Conservation (phyloP, 495 filamentous ascomycete species). For the Hypoxylon fuscum region DNA sequence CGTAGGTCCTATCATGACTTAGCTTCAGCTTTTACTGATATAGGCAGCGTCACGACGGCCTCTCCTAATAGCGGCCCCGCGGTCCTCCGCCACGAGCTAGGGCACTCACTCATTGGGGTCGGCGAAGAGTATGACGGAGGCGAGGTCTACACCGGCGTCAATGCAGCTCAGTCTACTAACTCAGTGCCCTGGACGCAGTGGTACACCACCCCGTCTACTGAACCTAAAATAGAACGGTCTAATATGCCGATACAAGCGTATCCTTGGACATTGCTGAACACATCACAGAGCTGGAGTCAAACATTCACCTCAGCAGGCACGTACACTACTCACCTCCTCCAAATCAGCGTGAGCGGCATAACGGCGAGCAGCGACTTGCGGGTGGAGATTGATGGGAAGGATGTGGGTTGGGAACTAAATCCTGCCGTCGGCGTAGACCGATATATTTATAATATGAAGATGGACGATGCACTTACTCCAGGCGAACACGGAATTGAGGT, state of each 20-base stretch:
- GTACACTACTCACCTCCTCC: conserved; percentile 32
- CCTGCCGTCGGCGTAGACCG: conserved; percentile 36
- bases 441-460: conserved; percentile 40
- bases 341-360: conserved; percentile 38
- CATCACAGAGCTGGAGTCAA: conserved; percentile 32
- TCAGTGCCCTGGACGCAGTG: conserved; percentile 39
- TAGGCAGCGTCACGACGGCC: conserved; percentile 27
- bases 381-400: conserved; percentile 36
- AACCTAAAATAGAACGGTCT: conserved; percentile 33
- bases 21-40: conserved; percentile 22
- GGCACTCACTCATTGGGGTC: conserved; percentile 40
- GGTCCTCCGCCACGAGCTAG: conserved; percentile 40
- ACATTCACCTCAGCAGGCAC: conserved; percentile 35
- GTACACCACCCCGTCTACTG: conserved; percentile 28
- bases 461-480: conserved; percentile 21
- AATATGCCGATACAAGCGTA: conserved; percentile 43
- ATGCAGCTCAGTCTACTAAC: conserved; percentile 21
- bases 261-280: conserved; percentile 41
- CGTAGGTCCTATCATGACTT: conserved; percentile 15
- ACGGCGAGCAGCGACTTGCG: conserved; percentile 34
- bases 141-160: conserved; percentile 29
- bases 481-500: conserved; percentile 33
- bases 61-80: conserved; percentile 38
- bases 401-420: conserved; percentile 38
- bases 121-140: conserved; percentile 42